Base-by-base conservation (phyloP, 2,329 filamentous ascomycete species). In the Penicillium sp. region DNA sequence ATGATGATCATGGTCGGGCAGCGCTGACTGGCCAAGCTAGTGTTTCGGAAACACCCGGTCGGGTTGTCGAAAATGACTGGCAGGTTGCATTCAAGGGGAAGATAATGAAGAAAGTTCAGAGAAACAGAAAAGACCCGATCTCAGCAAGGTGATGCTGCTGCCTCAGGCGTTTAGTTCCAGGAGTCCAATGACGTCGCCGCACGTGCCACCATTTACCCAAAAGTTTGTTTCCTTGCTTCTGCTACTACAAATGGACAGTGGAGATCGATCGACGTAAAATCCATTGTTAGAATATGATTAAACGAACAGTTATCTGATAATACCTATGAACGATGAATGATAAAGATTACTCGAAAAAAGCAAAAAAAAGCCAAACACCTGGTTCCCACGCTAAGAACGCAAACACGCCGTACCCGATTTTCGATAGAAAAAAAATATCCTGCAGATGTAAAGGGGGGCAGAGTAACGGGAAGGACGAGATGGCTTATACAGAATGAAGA, bases 111-210 rank as follows among this genome's bases (percentile, higher is more conserved):
- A 47, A 33, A 40, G 31, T 26, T 26, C 11, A 6, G 15, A 37
- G 31, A 49, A 33, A 49, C n/a, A 40, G 18, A 26, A 20, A 26
- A 18, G 27, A 20, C 9, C 9, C 27, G 15, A 40, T 37, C 33
- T 37, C 22, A 26, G 33, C 15, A 40, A 49, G 15, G 35, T 40
- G 27, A 47, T 26, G 31, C 46, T 26, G 31, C 46, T 49, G 46
- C 46, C 46, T 49, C 31, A 40, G 37, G 37, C 37, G 37, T 12
- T 12, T 40, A 11, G 33, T 48, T 14, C 20, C 45, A 35, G n/a
- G 33, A 40, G 9, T 23, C 27, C 14, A 31, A 72, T 72, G 70
- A 72, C 69, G 70, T 72, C 69, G 68, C 43, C 48, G 66, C 69
- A 72, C 70, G 69, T 72, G 70, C 64, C 60, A 49, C 27, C 27